Evolutionary conservation across 73 alveolate species (phyloP).

Genomic region (Breviolum minutum): DNA sequence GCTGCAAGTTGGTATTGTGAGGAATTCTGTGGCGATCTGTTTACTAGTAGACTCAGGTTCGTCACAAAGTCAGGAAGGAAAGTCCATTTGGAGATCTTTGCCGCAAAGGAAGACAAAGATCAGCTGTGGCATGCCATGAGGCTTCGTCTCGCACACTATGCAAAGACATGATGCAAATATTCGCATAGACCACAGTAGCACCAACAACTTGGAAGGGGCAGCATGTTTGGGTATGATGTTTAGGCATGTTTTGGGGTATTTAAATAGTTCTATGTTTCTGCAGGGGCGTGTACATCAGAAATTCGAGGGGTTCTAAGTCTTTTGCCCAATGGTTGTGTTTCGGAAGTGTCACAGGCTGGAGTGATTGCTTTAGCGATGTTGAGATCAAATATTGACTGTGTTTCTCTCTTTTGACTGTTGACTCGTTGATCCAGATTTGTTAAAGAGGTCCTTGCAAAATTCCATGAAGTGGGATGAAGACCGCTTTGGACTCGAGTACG

Average conservation of each 20-base stretch:
- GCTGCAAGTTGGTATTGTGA: background rate
- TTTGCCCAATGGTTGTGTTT: background rate
- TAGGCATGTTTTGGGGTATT: too few species aligned
- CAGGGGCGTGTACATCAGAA: too few species aligned
- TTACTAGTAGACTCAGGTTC: background rate
- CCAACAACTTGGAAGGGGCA: too few species aligned
- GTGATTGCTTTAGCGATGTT: background rate
- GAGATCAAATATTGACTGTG: background rate
- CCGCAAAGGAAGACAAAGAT: slow-evolving; percentile 87
- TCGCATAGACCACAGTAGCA: background rate
- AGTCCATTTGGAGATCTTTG: slow-evolving; percentile 77
- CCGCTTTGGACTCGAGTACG: slow-evolving; percentile 79
- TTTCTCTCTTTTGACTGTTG: background rate
- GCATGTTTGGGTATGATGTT: too few species aligned
- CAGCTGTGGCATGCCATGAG: slow-evolving; percentile 92
- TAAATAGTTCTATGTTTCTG: too few species aligned
- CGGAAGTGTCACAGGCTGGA: background rate
- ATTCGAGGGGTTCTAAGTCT: background rate
- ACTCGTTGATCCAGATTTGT: background rate
- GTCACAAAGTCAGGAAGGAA: slow-evolving; percentile 59
- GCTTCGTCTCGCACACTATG: background rate
- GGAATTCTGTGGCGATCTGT: background rate
- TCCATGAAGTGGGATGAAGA: slow-evolving; percentile 93
- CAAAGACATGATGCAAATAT: background rate
- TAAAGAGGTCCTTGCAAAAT: slow-evolving; percentile 45